Evolutionary conservation across 2,329 filamentous ascomycete genomes (phyloP).

Genomic region (Myriosclerotinia duriaeana): DNA sequence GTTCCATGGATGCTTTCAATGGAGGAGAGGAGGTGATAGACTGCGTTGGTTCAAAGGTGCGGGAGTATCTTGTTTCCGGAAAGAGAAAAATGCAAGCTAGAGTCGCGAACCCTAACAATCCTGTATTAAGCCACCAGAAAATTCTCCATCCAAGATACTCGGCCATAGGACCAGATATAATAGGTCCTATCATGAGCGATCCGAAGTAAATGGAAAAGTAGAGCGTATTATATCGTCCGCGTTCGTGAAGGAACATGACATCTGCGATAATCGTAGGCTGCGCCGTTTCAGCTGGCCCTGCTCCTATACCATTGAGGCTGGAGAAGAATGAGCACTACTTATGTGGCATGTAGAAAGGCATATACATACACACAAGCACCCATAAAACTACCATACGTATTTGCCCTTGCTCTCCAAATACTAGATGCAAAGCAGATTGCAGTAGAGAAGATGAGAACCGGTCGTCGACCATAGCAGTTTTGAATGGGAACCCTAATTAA

Average conservation of each 20-base stretch:
- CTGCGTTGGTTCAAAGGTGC: conserved; percentile 36
- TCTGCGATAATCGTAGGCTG: conserved; percentile 64
- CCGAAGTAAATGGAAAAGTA: conserved; percentile 65
- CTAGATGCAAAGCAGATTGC: conserved; percentile 48
- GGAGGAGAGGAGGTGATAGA: conserved; percentile 24
- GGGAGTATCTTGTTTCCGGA: conserved; percentile 62
- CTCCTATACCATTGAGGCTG: conserved; percentile 56
- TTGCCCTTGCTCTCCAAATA: conserved; percentile 56
- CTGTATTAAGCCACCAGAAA: conserved; percentile 66
- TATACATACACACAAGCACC: conserved; percentile 52
- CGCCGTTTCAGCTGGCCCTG: conserved; percentile 61
- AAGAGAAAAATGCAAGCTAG: conserved; percentile 58
- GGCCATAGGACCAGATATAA: conserved; percentile 61
- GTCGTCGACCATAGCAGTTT: conserved; percentile 49
- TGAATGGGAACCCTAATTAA: conserved; percentile 45
- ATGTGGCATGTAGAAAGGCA: not conserved
- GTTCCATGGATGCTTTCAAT: conserved; percentile 30
- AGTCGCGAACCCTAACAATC: conserved; percentile 50
- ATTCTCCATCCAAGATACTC: conserved; percentile 57
- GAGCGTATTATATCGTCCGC: conserved; percentile 53
- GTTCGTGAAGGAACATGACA: conserved; percentile 63
- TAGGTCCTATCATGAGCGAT: conserved; percentile 58
- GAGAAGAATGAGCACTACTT: not conserved
- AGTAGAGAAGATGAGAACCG: conserved; percentile 48
- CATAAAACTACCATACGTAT: conserved; percentile 61